Percentiles rank a stretch among this genome's conserved stretches.
Conservation (phyloP, 257 asterid genomes). For the Knoxia roxburghii region DNA sequence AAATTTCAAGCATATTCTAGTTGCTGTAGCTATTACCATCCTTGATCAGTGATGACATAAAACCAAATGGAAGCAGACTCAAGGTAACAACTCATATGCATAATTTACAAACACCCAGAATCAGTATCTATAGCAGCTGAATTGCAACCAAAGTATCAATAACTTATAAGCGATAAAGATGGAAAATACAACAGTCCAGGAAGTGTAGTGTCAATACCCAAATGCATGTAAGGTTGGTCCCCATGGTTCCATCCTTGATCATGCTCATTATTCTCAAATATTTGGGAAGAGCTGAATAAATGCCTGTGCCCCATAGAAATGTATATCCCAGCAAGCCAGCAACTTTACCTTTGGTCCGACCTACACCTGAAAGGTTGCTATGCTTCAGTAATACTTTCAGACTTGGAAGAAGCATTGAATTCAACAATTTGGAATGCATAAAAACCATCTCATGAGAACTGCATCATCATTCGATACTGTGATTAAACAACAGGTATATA, state of each 20-base stretch:
- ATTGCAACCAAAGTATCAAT: neutral
- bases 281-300: constrained; percentile 46
- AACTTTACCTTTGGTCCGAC: constrained; percentile 4
- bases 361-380: constrained; percentile 16
- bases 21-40: neutral
- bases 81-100: neutral
- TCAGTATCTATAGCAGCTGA: neutral
- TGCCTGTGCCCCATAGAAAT: constrained; percentile 62
- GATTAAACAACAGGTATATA: neutral
- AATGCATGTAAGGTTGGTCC: constrained; percentile 53
- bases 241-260: constrained; percentile 56
- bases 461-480: too few relatives aligned
- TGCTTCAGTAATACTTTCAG: neutral
- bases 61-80: neutral
- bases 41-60: neutral
- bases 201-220: constrained; percentile 33
- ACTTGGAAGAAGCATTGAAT: neutral
- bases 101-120: neutral
- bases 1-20: neutral
- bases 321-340: neutral
- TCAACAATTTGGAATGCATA: neutral
- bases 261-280: constrained; percentile 46
- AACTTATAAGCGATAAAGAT: neutral
- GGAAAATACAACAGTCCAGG: constrained; percentile 10
- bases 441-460: neutral